phyloP scores from a whole-genome alignment of 169 alveolate species.

The Cryptosporidium meleagridis region DNA sequence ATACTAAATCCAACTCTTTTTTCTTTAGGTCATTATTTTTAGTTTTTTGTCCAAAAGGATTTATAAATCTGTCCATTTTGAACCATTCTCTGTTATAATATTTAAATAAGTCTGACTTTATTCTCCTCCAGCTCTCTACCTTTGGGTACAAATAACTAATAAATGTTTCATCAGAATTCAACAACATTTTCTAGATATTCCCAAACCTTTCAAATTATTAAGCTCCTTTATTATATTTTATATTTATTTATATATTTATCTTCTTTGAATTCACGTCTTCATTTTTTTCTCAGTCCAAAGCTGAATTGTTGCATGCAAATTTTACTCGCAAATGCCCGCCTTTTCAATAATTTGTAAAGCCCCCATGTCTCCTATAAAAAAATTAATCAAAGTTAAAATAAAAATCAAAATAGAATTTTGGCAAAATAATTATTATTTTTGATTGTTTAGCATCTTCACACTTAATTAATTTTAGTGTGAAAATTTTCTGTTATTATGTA shows the following conservation, averaged over 20 bases:
- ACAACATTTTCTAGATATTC: background rate
- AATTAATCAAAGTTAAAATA: background rate
- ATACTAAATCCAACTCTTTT: conserved; percentile 41
- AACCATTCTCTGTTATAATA: conserved; percentile 59
- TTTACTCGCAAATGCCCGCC: conserved; percentile 42
- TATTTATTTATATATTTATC: background rate
- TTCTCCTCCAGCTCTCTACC: conserved; percentile 42
- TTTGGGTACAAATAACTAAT: conserved; percentile 64
- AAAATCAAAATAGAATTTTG: background rate
- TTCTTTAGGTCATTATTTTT: conserved; percentile 10
- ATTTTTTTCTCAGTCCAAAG: background rate
- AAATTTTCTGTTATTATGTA: background rate
- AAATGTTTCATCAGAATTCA: conserved; percentile 21
- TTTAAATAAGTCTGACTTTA: conserved; percentile 20
- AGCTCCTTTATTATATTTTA: background rate
- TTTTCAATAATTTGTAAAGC: background rate
- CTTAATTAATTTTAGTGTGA: background rate
- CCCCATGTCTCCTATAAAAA: conserved; percentile 17
- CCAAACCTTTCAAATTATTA: background rate
- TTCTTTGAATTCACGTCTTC: background rate
- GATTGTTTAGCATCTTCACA: background rate
- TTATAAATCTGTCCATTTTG: conserved; percentile 25
- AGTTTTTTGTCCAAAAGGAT: background rate
- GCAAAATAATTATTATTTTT: background rate
- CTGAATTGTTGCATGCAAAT: conserved; percentile 10